A percentile compares a stretch with the other conserved stretches of the same genome.
Conservation (phyloP, 2,329 filamentous ascomycete genomes). For the Aspergillus tamarii region DNA sequence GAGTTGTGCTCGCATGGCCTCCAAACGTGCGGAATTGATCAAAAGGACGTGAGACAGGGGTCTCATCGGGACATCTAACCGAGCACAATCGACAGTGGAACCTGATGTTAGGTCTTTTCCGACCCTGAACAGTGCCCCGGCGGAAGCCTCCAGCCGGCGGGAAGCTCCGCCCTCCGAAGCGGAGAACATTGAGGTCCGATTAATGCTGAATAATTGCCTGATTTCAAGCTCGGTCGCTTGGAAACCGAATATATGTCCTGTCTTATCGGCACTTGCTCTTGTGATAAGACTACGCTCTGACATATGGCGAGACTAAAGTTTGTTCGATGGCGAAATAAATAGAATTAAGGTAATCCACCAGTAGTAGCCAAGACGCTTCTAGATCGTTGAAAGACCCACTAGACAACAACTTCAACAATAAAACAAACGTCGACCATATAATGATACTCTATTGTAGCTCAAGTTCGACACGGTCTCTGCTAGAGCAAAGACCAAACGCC, state of each 20-base stretch:
- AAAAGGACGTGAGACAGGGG: no score
- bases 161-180: conserved; percentile 1
- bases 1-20: no score
- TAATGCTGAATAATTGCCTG: not conserved
- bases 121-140: not conserved
- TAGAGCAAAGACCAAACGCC: not conserved
- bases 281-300: not conserved
- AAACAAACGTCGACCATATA: not conserved
- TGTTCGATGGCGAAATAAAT: not conserved
- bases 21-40: no score
- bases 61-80: not conserved
- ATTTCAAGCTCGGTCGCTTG: not conserved
- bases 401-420: not conserved
- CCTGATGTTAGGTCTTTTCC: not conserved
- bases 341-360: not conserved
- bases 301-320: not conserved
- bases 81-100: not conserved
- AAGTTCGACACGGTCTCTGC: not conserved
- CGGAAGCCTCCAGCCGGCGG: not conserved
- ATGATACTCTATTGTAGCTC: not conserved
- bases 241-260: not conserved
- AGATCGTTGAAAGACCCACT: not conserved
- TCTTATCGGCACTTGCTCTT: not conserved
- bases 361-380: not conserved
- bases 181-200: not conserved